phyloP scores from a whole-genome alignment of 768 basidiomycete species.

The Ephemerocybe angulata region DNA sequence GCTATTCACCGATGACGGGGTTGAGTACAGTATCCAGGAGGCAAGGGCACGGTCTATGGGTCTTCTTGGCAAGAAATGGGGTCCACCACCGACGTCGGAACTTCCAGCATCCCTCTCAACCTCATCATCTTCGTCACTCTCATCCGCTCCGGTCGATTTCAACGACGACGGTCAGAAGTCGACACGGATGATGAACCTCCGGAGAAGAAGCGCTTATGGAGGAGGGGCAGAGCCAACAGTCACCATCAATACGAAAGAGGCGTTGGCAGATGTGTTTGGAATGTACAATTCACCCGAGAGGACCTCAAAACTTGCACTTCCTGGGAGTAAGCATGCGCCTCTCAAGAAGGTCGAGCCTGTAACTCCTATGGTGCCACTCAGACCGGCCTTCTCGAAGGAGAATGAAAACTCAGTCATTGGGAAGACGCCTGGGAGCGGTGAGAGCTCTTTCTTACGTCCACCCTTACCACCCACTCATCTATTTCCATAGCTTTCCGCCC shows the following conservation, averaged over 20 bases:
- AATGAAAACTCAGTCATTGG: conserved; percentile 38
- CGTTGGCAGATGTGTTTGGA: conserved; percentile 88
- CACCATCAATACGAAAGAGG: conserved; percentile 96
- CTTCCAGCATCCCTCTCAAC: conserved; percentile 28
- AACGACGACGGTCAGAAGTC: conserved; percentile 54
- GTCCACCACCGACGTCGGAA: conserved; percentile 53
- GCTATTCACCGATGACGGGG: conserved; percentile 69
- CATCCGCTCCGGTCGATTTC: conserved; percentile 50
- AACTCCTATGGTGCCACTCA: conserved; percentile 38
- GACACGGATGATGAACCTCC: conserved; percentile 35
- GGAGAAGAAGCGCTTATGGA: conserved; percentile 43
- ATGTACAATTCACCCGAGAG: conserved; percentile 94
- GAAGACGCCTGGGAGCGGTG: conserved; percentile 37
- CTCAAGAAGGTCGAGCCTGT: conserved; percentile 64
- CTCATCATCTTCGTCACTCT: conserved; percentile 27
- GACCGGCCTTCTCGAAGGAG: conserved; percentile 28
- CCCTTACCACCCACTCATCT: too few relatives aligned
- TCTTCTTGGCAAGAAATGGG: conserved; percentile 81
- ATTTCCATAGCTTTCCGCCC: conserved; percentile 55
- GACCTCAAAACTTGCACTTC: conserved; percentile 44
- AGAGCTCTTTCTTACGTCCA: too few relatives aligned
- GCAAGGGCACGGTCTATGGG: conserved; percentile 79
- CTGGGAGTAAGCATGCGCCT: conserved; percentile 72
- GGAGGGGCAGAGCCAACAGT: conserved; percentile 71
- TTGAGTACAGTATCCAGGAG: conserved; percentile 85